phyloP scores from a whole-genome alignment of 2,329 filamentous ascomycete genomes.

The Orbilia ellipsospora region DNA sequence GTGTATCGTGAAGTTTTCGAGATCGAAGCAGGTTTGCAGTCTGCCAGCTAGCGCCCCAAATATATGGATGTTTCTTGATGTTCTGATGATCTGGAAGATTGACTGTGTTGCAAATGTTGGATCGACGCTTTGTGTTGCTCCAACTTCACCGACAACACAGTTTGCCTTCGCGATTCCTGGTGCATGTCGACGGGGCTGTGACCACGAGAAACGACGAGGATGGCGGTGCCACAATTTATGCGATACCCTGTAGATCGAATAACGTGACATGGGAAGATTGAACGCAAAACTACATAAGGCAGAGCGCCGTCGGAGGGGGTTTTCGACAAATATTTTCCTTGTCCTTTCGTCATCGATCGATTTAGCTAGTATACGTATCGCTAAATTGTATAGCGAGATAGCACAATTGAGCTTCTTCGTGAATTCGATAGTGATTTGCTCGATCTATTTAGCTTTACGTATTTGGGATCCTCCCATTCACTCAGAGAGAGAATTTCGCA shows the following conservation, averaged over 20 bases:
- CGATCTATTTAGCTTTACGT: too few relatives aligned
- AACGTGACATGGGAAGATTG: constrained; percentile 36
- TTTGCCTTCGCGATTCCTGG: constrained; percentile 10
- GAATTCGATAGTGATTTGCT: too few relatives aligned
- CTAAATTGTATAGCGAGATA: not conserved
- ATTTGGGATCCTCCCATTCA: too few relatives aligned
- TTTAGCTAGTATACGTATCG: too few relatives aligned
- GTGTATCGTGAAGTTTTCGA: too few relatives aligned
- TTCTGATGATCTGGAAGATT: not conserved
- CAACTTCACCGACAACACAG: constrained; percentile 41
- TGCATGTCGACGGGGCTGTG: constrained; percentile 17
- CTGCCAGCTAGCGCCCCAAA: too few relatives aligned
- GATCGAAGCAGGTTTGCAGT: too few relatives aligned
- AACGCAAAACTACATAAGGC: constrained; percentile 17
- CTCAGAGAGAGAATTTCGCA: too few relatives aligned
- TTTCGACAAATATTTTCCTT: not conserved
- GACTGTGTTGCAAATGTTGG: constrained; percentile 43
- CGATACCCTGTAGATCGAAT: constrained; percentile 30
- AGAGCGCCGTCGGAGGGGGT: constrained; percentile 13
- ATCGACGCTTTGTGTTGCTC: constrained; percentile 37
- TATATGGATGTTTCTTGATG: too few relatives aligned
- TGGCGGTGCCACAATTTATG: constrained; percentile 45
- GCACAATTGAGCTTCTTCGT: too few relatives aligned
- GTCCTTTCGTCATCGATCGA: constrained; percentile 29
- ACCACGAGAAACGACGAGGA: constrained; percentile 3